Percentiles rank a stretch among this genome's conserved stretches.
Evolutionary conservation across 768 basidiomycete species (phyloP).

Genomic region (Russula compacta): DNA sequence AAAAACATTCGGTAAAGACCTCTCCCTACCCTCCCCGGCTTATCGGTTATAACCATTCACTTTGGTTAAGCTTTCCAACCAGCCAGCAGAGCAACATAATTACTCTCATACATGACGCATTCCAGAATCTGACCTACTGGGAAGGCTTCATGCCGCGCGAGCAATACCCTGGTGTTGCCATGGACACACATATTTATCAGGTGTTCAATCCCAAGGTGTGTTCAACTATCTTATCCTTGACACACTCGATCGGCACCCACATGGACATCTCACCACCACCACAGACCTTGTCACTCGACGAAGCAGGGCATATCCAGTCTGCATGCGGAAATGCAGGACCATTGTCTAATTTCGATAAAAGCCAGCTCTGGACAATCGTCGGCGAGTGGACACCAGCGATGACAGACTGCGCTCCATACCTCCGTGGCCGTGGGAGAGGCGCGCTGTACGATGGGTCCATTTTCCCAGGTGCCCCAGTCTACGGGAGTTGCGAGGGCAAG

Average conservation of each 20-base stretch:
- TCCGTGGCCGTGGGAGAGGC: conserved; percentile 76
- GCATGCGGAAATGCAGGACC: conserved; percentile 43
- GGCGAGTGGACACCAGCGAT: conserved; percentile 82
- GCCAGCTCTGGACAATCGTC: conserved; percentile 68
- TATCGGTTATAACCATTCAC: conserved; percentile 17
- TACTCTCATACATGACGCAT: conserved; percentile 69
- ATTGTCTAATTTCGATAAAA: conserved; percentile 36
- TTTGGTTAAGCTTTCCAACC: conserved; percentile 36
- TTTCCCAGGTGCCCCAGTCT: conserved; percentile 48
- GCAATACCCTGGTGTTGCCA: conserved; percentile 52
- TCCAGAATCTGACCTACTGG: conserved; percentile 69
- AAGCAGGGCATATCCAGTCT: conserved; percentile 47
- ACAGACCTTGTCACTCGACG: conserved; percentile 38
- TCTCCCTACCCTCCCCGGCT: not conserved
- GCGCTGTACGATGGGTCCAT: conserved; percentile 48
- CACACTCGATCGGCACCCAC: not conserved
- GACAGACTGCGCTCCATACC: conserved; percentile 71
- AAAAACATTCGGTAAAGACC: conserved; percentile 52
- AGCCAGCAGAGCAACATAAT: conserved; percentile 46
- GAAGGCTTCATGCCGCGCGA: conserved; percentile 48
- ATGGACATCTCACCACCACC: not conserved
- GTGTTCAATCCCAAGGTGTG: conserved; percentile 52
- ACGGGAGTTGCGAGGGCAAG: conserved; percentile 66
- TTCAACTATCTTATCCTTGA: not conserved
- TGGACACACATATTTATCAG: conserved; percentile 78